These are phyloP conservation scores for Candida caryicola DNA, from an alignment of 805 yeast genomes.

Conservation along the genomic window DNA sequence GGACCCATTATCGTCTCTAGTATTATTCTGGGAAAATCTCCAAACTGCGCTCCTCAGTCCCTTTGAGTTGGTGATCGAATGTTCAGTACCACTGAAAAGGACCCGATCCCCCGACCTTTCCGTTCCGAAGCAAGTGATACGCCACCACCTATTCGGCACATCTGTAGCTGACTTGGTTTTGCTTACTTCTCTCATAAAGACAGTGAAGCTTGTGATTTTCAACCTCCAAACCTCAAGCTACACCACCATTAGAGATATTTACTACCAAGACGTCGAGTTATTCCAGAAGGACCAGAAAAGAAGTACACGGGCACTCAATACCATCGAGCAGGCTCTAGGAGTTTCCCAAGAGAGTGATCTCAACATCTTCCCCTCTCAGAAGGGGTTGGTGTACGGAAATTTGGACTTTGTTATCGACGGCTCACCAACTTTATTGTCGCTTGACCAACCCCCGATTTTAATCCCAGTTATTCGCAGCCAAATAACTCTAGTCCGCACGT, in stretches of 20 bases:
- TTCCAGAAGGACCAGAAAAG: constrained; percentile 42
- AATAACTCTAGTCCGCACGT: background rate
- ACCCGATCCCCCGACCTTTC: background rate
- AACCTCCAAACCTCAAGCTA: constrained; percentile 2
- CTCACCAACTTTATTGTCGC: constrained; percentile 1
- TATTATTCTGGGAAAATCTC: background rate
- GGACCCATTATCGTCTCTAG: background rate
- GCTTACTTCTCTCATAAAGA: constrained; percentile 2
- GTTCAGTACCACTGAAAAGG: background rate
- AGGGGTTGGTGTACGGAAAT: constrained; percentile 52
- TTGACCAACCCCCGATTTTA: constrained; percentile 20
- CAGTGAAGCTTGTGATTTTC: constrained; percentile 4
- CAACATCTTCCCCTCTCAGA: constrained; percentile 51
- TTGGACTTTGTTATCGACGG: background rate
- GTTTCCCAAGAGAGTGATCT: constrained; percentile 34
- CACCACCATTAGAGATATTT: constrained; percentile 55
- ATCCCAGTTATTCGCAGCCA: constrained; percentile 19
- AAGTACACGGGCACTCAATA: constrained; percentile 40
- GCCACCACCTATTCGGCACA: background rate
- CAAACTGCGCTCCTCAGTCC: background rate
- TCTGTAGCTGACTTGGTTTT: background rate
- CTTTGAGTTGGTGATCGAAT: background rate
- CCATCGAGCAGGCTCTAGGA: constrained; percentile 36
- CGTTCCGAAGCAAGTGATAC: too few relatives aligned
- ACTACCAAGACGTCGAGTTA: constrained; percentile 53